Base-by-base conservation (phyloP, 495 filamentous ascomycete species). In the Neurospora sp. region DNA sequence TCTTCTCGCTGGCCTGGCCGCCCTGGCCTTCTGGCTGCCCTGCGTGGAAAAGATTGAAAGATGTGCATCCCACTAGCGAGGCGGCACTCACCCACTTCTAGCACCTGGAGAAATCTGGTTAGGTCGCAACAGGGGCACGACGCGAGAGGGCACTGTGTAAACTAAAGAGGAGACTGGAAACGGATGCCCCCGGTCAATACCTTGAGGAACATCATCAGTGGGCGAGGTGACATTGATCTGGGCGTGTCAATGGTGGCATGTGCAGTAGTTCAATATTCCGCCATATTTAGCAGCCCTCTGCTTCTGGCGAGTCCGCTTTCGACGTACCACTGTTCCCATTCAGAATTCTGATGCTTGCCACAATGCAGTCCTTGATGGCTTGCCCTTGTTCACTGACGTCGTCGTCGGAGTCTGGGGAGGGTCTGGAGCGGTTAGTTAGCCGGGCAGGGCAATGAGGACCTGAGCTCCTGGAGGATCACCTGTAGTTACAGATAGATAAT, bases 281-380 rank as follows among this genome's bases (percentile, higher is more conserved):
- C 79, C 79, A 81, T 82, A 81, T 79, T 82, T 80, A 80, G 80
- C 77, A 77, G 73, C 76, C 39, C 39, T 73, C 74, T 71, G 75
- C 72, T 77, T 62, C 54, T 62, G 27, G 23, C 54, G 54, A 62
- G 72, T 72, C 73, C 69, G 60, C 70, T 75, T 70, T 72, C 72
- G 75, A 70, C 73, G 74, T 75, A 75, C 77, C 72, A 62, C 72
- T 75, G 75, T 6, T 42, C 35, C 27, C 69, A 16, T 40, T 40
- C 4, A 40, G 35, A 38, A 9, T 40, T 70, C 5, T 23, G 31
- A 39, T 31, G 70, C 16, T 42, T 39, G 70, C 37, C 70, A 71
- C 54, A 35, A 62, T 35, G 54, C 27, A 62, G 27, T 16, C 54
- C 54, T 12, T 27, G 23, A 60, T 60, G 49, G 49, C 49, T 60